These are phyloP conservation scores for Russula emetica DNA, from an alignment of 768 basidiomycete species.

Conservation along the genomic window DNA sequence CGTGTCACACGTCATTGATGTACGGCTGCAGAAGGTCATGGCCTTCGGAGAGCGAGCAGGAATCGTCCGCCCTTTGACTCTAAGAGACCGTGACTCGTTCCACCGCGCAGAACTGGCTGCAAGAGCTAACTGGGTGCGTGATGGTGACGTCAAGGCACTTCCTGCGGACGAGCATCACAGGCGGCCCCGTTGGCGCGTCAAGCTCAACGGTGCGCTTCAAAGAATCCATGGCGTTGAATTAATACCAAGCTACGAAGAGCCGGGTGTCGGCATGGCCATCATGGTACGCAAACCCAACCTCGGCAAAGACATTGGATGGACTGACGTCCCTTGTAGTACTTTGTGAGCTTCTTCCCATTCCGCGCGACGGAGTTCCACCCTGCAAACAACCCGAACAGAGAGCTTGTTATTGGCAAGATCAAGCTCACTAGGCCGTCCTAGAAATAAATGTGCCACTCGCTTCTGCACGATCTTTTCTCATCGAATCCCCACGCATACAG, in stretches of 20 bases:
- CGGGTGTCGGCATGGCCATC: slow-evolving; percentile 3
- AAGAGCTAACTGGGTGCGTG: slow-evolving; percentile 13
- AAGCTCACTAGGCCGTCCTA: background rate
- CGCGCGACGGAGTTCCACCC: background rate
- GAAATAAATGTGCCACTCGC: background rate
- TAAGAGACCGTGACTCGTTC: background rate
- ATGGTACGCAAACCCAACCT: slow-evolving; percentile 11
- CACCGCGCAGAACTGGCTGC: slow-evolving; percentile 10
- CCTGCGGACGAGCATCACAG: background rate
- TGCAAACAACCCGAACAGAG: background rate
- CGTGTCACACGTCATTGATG: slow-evolving; percentile 11
- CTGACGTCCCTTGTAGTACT: slow-evolving; percentile 7
- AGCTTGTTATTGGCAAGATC: slow-evolving; percentile 15
- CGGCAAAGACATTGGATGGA: background rate
- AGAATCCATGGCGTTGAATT: background rate
- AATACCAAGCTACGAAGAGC: slow-evolving; percentile 6
- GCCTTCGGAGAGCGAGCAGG: slow-evolving; percentile 18
- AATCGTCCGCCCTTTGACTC: background rate
- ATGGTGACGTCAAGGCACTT: background rate
- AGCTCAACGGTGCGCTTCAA: slow-evolving; percentile 11
- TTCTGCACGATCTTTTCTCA: background rate
- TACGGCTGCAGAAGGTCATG: slow-evolving; percentile 18
- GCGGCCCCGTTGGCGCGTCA: slow-evolving; percentile 10
- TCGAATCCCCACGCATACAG: slow-evolving; percentile 7
- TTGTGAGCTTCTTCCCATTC: slow-evolving; percentile 14